Evolutionary conservation across 768 basidiomycete species (phyloP), one percentile per base, ranked within the genome.

Genomic region (Podaxis sp.): DNA sequence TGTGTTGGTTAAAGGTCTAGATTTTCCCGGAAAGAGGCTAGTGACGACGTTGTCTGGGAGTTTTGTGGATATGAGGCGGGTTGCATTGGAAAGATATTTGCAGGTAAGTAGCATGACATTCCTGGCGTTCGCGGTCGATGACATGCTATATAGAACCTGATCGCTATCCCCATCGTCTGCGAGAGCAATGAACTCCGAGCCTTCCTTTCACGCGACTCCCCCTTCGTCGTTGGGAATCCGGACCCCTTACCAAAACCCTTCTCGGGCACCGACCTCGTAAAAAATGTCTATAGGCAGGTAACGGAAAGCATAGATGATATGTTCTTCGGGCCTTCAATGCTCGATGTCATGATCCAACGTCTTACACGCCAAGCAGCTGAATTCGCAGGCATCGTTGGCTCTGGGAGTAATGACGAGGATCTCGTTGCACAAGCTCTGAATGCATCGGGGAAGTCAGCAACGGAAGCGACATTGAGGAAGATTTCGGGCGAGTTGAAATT

Each of bases 291-390:
- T 72, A 88, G 90, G 33, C 93, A 94, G 26, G 92, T 99, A 52
- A 86, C 96, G 4, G 92, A 93, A 66, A 95, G 95, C 72, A 89
- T 99, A 69, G 97, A 99, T 73, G 97, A 99, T 74, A 93, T 97
- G 84, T 89, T 96, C 75, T 94, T 96, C 67, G 95, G 93, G 2
- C 96, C 92, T 2, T 95, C 94, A 0, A 95, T 97, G 93, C 76
- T 98, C 49, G 95, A 98, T 71, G 90, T 96, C 51, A 92, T 96
- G 83, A 93, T 96, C 48, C 90, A 93, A 68, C 87, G 95, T 2
- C 84, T 98, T 17, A 93, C 90, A 0, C 85, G 88, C 33, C 95
- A 98, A 74, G 95, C 92, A 0, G 92, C 92, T 9, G 93, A 95
- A 70, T 87, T 95, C 64, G 89, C 88, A 2, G 95, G 93, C 1